Evolutionary conservation across 495 filamentous ascomycete genomes (phyloP).

Genomic region (Talaromyces stipitatus): DNA sequence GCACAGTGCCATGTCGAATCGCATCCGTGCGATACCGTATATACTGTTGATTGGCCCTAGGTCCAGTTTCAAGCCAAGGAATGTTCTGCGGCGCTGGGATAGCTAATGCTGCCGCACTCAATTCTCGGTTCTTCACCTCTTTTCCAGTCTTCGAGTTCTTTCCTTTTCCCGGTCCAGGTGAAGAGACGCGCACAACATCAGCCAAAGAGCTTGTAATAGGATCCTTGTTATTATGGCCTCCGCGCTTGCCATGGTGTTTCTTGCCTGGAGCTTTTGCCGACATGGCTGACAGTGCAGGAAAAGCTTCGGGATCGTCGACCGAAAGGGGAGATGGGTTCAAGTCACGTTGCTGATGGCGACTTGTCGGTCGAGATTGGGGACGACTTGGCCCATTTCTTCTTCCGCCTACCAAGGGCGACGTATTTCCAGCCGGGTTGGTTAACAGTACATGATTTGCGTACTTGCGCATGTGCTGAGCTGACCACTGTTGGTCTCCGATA

Average conservation of each 20-base stretch:
- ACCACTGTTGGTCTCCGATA: constrained; percentile 49
- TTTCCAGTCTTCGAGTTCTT: constrained; percentile 39
- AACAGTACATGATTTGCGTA: constrained; percentile 34
- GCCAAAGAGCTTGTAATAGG: constrained; percentile 75
- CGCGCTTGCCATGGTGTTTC: constrained; percentile 85
- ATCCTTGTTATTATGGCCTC: constrained; percentile 68
- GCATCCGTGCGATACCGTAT: constrained; percentile 89
- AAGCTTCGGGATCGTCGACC: constrained; percentile 91
- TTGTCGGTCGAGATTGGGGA: constrained; percentile 77
- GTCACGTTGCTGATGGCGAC: constrained; percentile 71
- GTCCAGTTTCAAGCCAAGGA: constrained; percentile 96
- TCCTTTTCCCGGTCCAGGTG: constrained; percentile 50
- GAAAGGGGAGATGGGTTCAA: constrained; percentile 61
- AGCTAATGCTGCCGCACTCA: constrained; percentile 68
- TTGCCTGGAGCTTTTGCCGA: constrained; percentile 65
- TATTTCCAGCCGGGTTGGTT: neutral
- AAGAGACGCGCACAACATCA: constrained; percentile 90
- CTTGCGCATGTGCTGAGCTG: constrained; percentile 35
- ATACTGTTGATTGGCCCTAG: constrained; percentile 82
- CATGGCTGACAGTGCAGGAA: constrained; percentile 83
- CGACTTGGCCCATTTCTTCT: constrained; percentile 20
- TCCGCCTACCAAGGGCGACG: neutral
- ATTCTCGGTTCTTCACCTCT: constrained; percentile 56
- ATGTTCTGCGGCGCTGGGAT: constrained; percentile 87
- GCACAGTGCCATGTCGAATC: constrained; percentile 88